A percentile compares a stretch with the other conserved stretches of the same genome.
These are phyloP conservation scores for Populus trichocarpa DNA, from an alignment of 441 rosid genomes.

Conservation along the genomic window DNA sequence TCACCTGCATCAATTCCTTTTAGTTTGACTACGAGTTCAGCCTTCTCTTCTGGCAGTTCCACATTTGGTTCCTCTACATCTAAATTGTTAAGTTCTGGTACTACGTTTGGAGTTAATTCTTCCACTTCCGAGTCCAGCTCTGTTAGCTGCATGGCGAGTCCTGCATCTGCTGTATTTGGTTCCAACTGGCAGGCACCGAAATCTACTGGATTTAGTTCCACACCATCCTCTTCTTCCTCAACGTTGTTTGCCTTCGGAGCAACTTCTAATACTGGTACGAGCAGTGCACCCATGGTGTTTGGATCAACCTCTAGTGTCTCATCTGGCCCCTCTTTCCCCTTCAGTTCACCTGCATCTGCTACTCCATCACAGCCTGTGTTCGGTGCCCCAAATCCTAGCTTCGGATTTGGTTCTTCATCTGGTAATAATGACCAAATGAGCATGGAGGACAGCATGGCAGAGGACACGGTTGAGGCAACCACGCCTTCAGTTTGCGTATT, in stretches of 20 bases:
- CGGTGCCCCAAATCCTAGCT: conserved; percentile 41
- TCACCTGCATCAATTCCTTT: conserved; percentile 44
- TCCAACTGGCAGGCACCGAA: conserved; percentile 55
- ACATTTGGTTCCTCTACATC: conserved; percentile 16
- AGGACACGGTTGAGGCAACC: conserved; percentile 67
- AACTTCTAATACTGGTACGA: conserved; percentile 29
- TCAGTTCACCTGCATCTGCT: conserved; percentile 45
- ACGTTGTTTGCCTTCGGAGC: conserved; percentile 46
- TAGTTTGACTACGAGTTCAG: conserved; percentile 33
- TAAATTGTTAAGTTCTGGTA: conserved; percentile 39
- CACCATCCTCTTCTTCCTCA: conserved; percentile 25
- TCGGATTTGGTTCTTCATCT: conserved; percentile 47
- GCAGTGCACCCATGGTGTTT: conserved; percentile 34
- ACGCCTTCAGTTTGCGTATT: conserved; percentile 43
- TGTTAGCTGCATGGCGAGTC: conserved; percentile 37
- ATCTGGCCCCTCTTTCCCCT: conserved; percentile 44
- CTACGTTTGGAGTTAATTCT: conserved; percentile 45
- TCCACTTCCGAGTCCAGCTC: conserved; percentile 31
- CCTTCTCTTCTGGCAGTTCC: conserved; percentile 1
- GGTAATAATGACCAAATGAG: conserved; percentile 66
- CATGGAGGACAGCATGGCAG: conserved; percentile 98
- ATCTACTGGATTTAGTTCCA: conserved; percentile 29
- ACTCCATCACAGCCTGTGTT: conserved; percentile 46
- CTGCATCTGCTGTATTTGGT: conserved; percentile 41
- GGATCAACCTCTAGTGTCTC: conserved; percentile 34